Percentiles rank a stretch among this genome's conserved stretches.
Evolutionary conservation across 495 filamentous ascomycete genomes (phyloP).

Genomic region (Penicillium simplicissimum): DNA sequence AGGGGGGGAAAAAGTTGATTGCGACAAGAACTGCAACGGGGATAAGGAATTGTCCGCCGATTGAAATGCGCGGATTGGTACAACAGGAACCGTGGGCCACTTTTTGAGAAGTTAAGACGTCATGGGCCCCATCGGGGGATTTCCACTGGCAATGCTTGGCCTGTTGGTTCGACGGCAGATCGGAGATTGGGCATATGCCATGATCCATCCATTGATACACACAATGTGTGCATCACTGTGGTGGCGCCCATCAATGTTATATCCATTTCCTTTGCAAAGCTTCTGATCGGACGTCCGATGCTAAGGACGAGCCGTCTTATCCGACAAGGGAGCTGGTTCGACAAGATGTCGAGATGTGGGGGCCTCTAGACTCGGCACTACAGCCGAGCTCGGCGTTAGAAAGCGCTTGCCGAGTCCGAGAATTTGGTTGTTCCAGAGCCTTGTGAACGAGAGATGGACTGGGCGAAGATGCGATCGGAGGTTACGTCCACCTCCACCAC

Average conservation of each 20-base stretch:
- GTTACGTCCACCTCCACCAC: not conserved
- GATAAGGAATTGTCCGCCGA: slow-evolving; percentile 10
- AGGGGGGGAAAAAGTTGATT: not conserved
- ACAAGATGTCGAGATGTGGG: not conserved
- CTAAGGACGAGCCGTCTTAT: slow-evolving; percentile 19
- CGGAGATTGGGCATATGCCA: not conserved
- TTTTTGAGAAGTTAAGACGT: not conserved
- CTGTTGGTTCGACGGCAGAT: not conserved
- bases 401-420: not conserved
- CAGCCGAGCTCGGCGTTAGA: slow-evolving; percentile 2
- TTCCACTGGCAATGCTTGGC: slow-evolving; percentile 1
- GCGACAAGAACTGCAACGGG: not conserved
- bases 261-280: slow-evolving; percentile 5
- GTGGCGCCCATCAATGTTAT: not conserved
- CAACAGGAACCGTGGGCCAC: slow-evolving; percentile 1
- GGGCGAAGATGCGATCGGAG: not conserved
- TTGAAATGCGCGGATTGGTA: not conserved
- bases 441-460: not conserved
- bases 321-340: slow-evolving; percentile 11
- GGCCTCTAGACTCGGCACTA: not conserved
- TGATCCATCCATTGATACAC: no score
- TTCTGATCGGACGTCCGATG: slow-evolving; percentile 24
- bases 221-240: not conserved
- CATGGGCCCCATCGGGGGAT: not conserved
- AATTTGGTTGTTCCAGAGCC: not conserved